Evolutionary conservation across 495 filamentous ascomycete species (phyloP).

Genomic region (Daldinia caldariorum): DNA sequence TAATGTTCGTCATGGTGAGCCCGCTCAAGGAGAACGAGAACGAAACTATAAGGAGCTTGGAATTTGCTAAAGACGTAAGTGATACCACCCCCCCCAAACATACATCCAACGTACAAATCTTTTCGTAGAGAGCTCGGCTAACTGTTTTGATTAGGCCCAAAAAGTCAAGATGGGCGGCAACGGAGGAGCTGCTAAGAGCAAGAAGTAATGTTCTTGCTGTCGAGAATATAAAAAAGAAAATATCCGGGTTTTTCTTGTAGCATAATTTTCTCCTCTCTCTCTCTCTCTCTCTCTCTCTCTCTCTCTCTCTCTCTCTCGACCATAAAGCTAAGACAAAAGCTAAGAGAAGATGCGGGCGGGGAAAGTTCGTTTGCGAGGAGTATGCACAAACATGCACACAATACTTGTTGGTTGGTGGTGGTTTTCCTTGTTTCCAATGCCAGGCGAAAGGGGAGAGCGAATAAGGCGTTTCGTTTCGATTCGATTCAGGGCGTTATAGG

Average conservation of each 20-base stretch:
- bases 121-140: conserved; percentile 8
- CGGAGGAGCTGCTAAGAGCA: conserved; percentile 25
- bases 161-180: conserved; percentile 50
- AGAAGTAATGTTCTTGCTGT: conserved; percentile 24
- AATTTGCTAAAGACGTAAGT: conserved; percentile 91
- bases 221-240: background rate
- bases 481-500: background rate
- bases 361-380: background rate
- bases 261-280: background rate
- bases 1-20: conserved; percentile 99
- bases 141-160: conserved; percentile 39
- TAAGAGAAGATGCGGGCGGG: background rate
- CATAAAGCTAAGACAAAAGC: background rate
- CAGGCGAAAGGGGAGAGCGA: background rate
- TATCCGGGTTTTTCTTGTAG: background rate
- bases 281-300: background rate
- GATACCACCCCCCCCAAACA: background rate
- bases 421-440: background rate
- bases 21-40: conserved; percentile 89
- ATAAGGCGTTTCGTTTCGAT: background rate
- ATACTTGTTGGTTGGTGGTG: background rate
- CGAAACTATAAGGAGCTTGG: conserved; percentile 93
- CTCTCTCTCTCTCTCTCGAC: background rate
- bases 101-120: background rate
- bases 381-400: background rate